Evolutionary conservation across 768 basidiomycete genomes (phyloP).

Genomic region (Russula abietina): DNA sequence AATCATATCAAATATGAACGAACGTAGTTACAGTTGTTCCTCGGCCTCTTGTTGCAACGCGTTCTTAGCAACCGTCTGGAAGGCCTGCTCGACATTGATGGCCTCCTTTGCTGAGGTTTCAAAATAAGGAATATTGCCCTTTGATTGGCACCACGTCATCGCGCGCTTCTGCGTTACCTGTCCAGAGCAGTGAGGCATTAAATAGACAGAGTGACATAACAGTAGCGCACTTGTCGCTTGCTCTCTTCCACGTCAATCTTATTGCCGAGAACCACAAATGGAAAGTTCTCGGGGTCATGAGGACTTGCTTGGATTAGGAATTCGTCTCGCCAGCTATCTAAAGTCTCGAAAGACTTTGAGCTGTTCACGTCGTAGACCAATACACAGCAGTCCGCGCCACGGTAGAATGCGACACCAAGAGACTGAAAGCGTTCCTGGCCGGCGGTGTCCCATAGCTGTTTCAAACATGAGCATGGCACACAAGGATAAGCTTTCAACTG

Average conservation of each 20-base stretch:
- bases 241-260: slow-evolving; percentile 99
- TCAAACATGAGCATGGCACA: slow-evolving; percentile 4
- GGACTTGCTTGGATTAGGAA: slow-evolving; percentile 98
- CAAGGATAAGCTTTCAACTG: neutral
- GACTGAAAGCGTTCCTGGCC: slow-evolving; percentile 99
- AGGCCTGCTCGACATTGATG: slow-evolving; percentile 99
- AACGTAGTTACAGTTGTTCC: slow-evolving; percentile 71
- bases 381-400: slow-evolving; percentile 98
- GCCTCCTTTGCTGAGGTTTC: slow-evolving; percentile 99
- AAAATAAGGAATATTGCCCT: slow-evolving; percentile 99
- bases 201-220: neutral
- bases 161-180: slow-evolving; percentile 99
- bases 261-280: slow-evolving; percentile 98
- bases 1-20: slow-evolving; percentile 21
- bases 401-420: slow-evolving; percentile 97
- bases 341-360: slow-evolving; percentile 94
- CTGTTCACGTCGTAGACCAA: slow-evolving; percentile 99
- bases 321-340: slow-evolving; percentile 99
- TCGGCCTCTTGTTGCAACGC: slow-evolving; percentile 96
- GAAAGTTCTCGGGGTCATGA: slow-evolving; percentile 99
- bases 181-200: neutral
- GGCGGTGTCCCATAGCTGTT: slow-evolving; percentile 99
- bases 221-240: slow-evolving; percentile 76
- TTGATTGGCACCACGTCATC: slow-evolving; percentile 99
- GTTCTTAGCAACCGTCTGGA: slow-evolving; percentile 99